These are phyloP conservation scores for Ganoderma sinense DNA, from an alignment of 1,284 basidiomycete species.

Conservation along the genomic window DNA sequence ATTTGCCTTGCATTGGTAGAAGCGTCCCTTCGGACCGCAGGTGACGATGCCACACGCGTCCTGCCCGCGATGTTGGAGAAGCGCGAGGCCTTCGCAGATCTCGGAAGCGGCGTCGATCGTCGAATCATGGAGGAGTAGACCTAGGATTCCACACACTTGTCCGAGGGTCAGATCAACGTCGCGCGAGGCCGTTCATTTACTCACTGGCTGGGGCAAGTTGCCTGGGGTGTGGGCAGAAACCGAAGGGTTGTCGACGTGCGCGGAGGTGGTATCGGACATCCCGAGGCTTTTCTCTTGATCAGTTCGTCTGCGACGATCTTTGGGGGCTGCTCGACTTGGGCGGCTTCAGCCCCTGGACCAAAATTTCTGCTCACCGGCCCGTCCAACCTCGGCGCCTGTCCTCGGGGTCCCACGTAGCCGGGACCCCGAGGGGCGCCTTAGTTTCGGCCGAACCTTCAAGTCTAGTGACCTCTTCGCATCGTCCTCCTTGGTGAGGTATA, in stretches of 20 bases:
- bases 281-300: constrained; percentile 14
- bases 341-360: constrained; percentile 11
- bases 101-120: constrained; percentile 81
- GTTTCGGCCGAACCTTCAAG: constrained; percentile 23
- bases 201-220: constrained; percentile 25
- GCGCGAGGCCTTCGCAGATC: constrained; percentile 90
- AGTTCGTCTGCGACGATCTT: constrained; percentile 8
- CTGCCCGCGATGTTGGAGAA: constrained; percentile 95
- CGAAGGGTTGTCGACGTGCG: constrained; percentile 20
- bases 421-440: constrained; percentile 12
- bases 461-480: not conserved
- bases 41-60: constrained; percentile 99
- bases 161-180: constrained; percentile 14
- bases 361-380: constrained; percentile 28
- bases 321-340: constrained; percentile 3
- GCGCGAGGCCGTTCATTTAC: not conserved
- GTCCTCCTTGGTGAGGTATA: constrained; percentile 7
- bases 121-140: constrained; percentile 83
- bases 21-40: constrained; percentile 93
- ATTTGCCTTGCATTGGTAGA: constrained; percentile 99
- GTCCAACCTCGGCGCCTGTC: constrained; percentile 10
- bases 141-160: constrained; percentile 89
- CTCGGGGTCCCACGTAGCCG: constrained; percentile 19
- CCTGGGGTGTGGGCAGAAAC: constrained; percentile 12
- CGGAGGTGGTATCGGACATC: constrained; percentile 24